A percentile compares a stretch with the other conserved stretches of the same genome.
Evolutionary conservation across 2,329 filamentous ascomycete genomes (phyloP).

Genomic region (Apiospora pterosperma): DNA sequence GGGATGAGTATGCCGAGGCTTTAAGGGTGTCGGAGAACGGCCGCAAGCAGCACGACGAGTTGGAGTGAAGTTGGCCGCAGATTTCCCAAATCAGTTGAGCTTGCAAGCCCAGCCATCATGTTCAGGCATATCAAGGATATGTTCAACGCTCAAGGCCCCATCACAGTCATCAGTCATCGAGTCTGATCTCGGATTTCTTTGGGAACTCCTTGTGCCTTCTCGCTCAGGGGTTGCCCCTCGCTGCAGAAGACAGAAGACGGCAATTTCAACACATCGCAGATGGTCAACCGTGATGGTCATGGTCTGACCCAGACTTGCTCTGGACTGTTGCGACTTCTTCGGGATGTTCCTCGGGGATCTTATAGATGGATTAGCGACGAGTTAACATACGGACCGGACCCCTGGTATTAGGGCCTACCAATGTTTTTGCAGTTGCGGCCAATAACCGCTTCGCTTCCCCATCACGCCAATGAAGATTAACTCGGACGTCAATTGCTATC

Average conservation of each 20-base stretch:
- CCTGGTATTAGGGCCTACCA: no score
- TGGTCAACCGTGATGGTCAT: neutral
- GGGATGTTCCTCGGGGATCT: neutral
- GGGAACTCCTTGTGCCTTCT: neutral
- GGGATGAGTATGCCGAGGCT: conserved; percentile 1
- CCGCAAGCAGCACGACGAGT: neutral
- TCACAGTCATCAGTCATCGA: no score
- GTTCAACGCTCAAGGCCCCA: neutral
- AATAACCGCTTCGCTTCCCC: neutral
- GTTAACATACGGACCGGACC: neutral
- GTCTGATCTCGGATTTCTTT: neutral
- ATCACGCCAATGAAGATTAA: neutral
- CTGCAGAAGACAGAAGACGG: neutral
- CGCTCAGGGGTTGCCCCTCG: neutral
- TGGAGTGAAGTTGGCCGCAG: neutral
- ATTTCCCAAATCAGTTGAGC: neutral
- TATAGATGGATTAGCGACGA: neutral
- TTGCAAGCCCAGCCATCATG: neutral
- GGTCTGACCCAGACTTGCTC: neutral
- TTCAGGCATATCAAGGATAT: neutral
- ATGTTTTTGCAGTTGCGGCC: no score
- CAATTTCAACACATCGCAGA: neutral
- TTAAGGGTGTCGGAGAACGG: neutral
- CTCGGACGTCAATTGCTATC: neutral
- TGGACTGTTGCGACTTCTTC: neutral